These are phyloP conservation scores for Hemileia vastatrix DNA, from an alignment of 1,284 basidiomycete species.

Conservation along the genomic window DNA sequence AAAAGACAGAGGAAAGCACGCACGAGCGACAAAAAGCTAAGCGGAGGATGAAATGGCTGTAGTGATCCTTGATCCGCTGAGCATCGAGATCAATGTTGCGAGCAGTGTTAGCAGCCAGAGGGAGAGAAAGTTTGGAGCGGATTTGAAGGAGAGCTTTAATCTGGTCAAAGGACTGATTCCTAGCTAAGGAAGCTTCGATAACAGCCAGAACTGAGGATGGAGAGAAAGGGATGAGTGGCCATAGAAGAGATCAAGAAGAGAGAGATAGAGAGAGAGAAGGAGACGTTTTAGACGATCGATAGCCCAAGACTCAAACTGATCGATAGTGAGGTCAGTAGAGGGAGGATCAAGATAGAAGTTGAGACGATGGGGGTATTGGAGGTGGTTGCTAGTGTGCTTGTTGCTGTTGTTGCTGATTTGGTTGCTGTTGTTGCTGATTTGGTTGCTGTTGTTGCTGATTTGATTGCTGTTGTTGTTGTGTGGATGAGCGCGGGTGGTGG, in stretches of 20 bases:
- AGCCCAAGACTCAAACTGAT: conserved; percentile 89
- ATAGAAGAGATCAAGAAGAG: not conserved
- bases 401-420: too few species aligned
- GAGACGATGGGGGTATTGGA: conserved; percentile 58
- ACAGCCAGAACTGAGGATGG: conserved; percentile 62
- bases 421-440: too few species aligned
- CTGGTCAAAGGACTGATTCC: conserved; percentile 70
- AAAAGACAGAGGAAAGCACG: conserved; percentile 44
- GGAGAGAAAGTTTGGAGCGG: conserved; percentile 63
- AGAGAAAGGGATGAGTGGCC: not conserved
- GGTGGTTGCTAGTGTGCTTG: too few species aligned
- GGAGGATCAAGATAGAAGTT: conserved; percentile 87
- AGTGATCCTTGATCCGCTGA: conserved; percentile 74
- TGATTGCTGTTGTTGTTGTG: too few species aligned
- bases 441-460: too few species aligned
- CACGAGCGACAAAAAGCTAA: conserved; percentile 93
- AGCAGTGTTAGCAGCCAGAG: conserved; percentile 58
- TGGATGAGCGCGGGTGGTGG: too few species aligned
- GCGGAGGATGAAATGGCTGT: conserved; percentile 88
- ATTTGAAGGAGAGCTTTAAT: conserved; percentile 55
- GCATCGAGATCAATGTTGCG: conserved; percentile 50
- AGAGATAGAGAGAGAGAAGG: conserved; percentile 11
- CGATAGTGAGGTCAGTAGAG: conserved; percentile 77
- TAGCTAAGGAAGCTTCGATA: conserved; percentile 82
- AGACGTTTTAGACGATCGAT: conserved; percentile 65